Evolutionary conservation across 2,329 filamentous ascomycete genomes (phyloP), one percentile per base, ranked within the genome.

Genomic region (Sarocladium brachiariae): DNA sequence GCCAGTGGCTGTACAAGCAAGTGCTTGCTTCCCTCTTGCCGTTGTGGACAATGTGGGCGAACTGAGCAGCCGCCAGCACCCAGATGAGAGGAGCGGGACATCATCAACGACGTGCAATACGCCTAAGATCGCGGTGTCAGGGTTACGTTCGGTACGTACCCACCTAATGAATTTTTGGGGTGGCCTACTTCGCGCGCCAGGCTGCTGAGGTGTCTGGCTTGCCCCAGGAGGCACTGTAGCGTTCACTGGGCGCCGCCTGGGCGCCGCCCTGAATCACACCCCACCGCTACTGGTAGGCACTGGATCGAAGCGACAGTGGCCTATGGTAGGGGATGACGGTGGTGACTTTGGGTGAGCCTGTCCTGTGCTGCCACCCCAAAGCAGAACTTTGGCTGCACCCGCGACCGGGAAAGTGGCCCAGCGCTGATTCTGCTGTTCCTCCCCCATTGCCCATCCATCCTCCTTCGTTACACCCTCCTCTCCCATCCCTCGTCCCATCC

Each of bases 391-490:
- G 38, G 34, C 25, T 45, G 39, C 21, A 45, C 39, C 18, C 37
- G 62, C 57, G 39, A 25, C 39, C 27, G 39, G 39, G 39, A 45
- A 61, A 58, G 59, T 58, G 61, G 59, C 59, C 62, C 60, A 55
- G 56, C 55, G 59, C 53, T 51, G 53, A 50, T 53, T 53, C 62
- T 61, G 63, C 67, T 64, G 64, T 64, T 65, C 65, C 60, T 68
- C 63, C 45, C 25, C 30, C 45, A 34, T 18, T 48, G 45, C 45
- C 25, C 25, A 48, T 27, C 25, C 25, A 48, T 48, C 45, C 45
- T 59, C 61, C 59, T 60, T 63, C 56, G 55, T 57, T 55, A 25
- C 33, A 25, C 45, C 37, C 60, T 64, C 59, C 63, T 61, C 56
- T 53, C 55, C 57, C 62, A 59, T 59, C 64, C 61, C 59, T 61